Conservation (phyloP, 2,329 filamentous ascomycete species). For the Beauveria sp. region DNA sequence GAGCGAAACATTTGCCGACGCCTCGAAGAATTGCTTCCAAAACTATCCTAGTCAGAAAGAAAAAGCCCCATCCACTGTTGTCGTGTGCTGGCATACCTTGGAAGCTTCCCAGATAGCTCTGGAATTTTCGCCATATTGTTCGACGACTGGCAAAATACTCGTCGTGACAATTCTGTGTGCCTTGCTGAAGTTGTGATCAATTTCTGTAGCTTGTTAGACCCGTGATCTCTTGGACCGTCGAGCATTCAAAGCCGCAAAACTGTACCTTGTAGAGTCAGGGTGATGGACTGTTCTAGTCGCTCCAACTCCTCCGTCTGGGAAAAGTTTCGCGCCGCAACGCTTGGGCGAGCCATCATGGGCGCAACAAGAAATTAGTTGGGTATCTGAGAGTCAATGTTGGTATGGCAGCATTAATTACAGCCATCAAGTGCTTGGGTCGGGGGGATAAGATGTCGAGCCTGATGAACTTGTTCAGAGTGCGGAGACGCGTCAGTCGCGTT, state of each 20-base stretch:
- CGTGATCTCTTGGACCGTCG: no score
- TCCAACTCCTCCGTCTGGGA: conserved; percentile 93
- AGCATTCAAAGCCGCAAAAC: not conserved
- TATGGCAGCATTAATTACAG: not conserved
- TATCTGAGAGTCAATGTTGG: not conserved
- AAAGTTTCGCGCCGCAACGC: conserved; percentile 46
- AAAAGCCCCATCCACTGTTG: conserved; percentile 1
- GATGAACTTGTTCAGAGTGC: not conserved
- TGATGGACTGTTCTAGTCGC: conserved; percentile 93
- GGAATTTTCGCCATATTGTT: conserved; percentile 92
- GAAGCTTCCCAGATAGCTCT: conserved; percentile 94
- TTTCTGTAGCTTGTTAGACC: conserved; percentile 52
- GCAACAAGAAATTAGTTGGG: not conserved
- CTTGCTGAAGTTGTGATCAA: conserved; percentile 96
- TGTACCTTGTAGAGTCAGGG: conserved; percentile 81
- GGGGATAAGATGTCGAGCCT: not conserved
- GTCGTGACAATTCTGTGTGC: conserved; percentile 93
- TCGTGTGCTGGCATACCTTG: conserved; percentile 51
- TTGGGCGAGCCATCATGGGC: conserved; percentile 42
- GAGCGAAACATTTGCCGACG: conserved; percentile 92
- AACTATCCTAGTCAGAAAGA: conserved; percentile 49
- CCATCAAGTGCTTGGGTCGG: not conserved
- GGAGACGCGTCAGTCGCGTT: conserved; percentile 9
- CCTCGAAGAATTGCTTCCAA: conserved; percentile 99
- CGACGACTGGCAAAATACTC: conserved; percentile 85